Evolutionary conservation across 306 rosid genomes (phyloP).

Genomic region (Quercus berberidifolia): DNA sequence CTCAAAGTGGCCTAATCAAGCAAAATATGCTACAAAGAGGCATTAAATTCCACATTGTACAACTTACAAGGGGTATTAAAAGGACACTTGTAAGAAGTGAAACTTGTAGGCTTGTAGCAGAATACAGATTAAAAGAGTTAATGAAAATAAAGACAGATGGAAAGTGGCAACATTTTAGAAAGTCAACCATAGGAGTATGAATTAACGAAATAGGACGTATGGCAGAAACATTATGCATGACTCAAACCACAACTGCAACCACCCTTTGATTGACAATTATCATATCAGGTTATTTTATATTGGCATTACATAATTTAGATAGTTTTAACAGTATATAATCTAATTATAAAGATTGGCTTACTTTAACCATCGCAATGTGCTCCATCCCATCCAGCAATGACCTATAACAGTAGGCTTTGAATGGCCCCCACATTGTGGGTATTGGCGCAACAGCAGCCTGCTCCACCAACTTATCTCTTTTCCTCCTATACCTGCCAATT

Average conservation of each 20-base stretch:
- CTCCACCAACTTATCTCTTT: slow-evolving; percentile 55
- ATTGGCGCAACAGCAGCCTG: slow-evolving; percentile 45
- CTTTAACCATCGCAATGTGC: slow-evolving; percentile 83
- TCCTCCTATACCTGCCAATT: slow-evolving; percentile 62
- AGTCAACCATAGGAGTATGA: not conserved
- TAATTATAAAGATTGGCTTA: slow-evolving; percentile 22
- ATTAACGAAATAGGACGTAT: not conserved
- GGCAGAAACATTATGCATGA: not conserved
- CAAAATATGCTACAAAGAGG: not conserved
- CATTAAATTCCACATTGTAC: not conserved
- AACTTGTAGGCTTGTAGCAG: not conserved
- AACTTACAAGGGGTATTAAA: not conserved
- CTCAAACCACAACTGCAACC: not conserved
- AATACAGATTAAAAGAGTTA: not conserved
- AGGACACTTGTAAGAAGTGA: not conserved
- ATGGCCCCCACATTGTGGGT: slow-evolving; percentile 75
- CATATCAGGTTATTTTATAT: not conserved
- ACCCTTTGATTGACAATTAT: not conserved
- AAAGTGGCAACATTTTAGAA: not conserved
- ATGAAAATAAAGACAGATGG: not conserved
- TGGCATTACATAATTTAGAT: not conserved
- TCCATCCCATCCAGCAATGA: slow-evolving; percentile 69
- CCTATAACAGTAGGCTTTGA: slow-evolving; percentile 54
- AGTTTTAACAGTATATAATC: not conserved
- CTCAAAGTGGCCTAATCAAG: not conserved